Base-by-base conservation (phyloP, 257 asterid genomes). In the Rhazya stricta region DNA sequence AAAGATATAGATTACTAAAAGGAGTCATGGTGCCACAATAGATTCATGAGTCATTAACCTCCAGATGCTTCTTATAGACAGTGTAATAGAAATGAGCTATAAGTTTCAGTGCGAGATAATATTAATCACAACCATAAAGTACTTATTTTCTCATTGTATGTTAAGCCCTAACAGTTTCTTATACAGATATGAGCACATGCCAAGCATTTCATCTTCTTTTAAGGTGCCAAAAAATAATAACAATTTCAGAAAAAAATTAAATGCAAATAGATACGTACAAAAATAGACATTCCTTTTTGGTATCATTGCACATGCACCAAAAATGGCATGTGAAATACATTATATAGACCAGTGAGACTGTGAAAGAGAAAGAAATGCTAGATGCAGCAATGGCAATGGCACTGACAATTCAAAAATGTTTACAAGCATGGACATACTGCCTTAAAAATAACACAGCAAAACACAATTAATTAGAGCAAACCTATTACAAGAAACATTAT, bases 241-340 rank as follows among this genome's bases (percentile, higher is more conserved):
- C n/a, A n/a, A n/a, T n/a, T n/a, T n/a, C n/a, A n/a, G n/a, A n/a
- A n/a, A n/a, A n/a, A 51, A 48, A 12, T 2, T 1, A 12, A 16
- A 39, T 53, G 58, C 25, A 25, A 60, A 41, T 1, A 66, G 9
- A 66, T 36, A 50, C 18, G 6, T 21, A 67, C 72, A 39, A n/a
- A 67, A 6, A 37, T 4, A 9, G 15, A 21, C 6, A 43, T 41
- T 50, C 23, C 34, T 16, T 12, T 32, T 61, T 46, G 18, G n/a
- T 30, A 30, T 10, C 45, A 30, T 46, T 70, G 62, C 74, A 21
- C 50, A 9, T 51, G 75, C 65, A 39, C 74, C 74, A 71, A 50
- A 39, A 71, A 71, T 34, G 63, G 48, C 63, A 71, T 39, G 48
- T 15, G 27, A 71, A 32, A 50, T 9, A 25, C 58, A 71, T 32